Base-by-base conservation (phyloP, 1,284 basidiomycete genomes). In the Austroboletus niveus region DNA sequence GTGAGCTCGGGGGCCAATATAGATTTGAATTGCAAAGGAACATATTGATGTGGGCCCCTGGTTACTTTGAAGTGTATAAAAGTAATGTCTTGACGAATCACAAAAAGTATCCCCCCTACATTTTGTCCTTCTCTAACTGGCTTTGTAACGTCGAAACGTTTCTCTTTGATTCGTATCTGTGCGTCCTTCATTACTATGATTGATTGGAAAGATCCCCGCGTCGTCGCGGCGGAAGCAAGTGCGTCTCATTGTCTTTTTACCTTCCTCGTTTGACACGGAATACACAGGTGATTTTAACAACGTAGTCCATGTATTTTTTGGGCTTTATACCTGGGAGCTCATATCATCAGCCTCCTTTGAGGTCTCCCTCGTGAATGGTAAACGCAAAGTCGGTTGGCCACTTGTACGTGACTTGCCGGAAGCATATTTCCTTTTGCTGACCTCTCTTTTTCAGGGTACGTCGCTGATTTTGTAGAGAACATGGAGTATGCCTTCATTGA, bases 251-350 rank as follows among this genome's bases (percentile, higher is more conserved):
- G 22, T 24, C 22, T 24, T 24, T 24, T 24, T 69, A 38, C 43
- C 27, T 9, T 45, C n/a, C 17, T 47, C 24, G 8, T 41, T 48
- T 32, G 36, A 46, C 35, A 11, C 39, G 42, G 35, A 27, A 34
- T 30, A 34, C 49, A n/a, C 53, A 86, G 84, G 69, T 44, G 75
- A 77, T 46, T 84, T 85, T 62, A 69, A 71, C 45, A 80, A 82
- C 57, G 61, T 85, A 44, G 75, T 85, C 30, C 82, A 83, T 60
- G 69, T 74, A 24, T 73, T 84, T 50, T 81, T 82, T 56, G 86
- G 86, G 31, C 61, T 85, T 34, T 84, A 84, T 57, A 52, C 82
- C 22, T 88, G 85, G 85, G 86, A 89, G 64, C 56, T 89, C 36
- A 73, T 81, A 56, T 69, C 75, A 57, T 86, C 85, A 5, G 77